Percentiles rank a stretch among this genome's conserved stretches.
Conservation (phyloP, 2,329 filamentous ascomycete genomes). For the Cladosporium velox region DNA sequence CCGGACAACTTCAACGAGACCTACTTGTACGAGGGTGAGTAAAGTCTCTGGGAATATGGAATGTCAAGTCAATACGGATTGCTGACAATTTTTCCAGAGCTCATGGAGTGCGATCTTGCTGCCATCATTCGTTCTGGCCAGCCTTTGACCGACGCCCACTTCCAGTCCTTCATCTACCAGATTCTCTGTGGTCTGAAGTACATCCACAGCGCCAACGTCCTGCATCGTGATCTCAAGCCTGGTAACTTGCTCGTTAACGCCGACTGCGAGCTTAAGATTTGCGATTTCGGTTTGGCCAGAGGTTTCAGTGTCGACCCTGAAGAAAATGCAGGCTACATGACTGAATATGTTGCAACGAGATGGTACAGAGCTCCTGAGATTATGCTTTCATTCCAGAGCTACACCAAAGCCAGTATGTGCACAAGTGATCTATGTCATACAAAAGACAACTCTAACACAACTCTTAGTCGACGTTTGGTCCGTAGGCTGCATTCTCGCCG, state of each 20-base stretch:
- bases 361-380: constrained; percentile 99
- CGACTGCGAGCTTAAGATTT: constrained; percentile 99
- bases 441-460: constrained; percentile 18
- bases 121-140: constrained; percentile 98
- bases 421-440: neutral
- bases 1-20: constrained; percentile 99
- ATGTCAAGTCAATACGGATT: neutral
- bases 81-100: constrained; percentile 60
- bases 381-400: constrained; percentile 99
- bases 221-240: constrained; percentile 95
- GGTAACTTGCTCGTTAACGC: constrained; percentile 97
- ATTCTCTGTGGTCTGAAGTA: constrained; percentile 98
- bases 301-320: constrained; percentile 97
- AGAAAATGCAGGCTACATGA: constrained; percentile 99
- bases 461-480: constrained; percentile 94
- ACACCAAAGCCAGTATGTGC: constrained; percentile 97
- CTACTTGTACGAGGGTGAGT: constrained; percentile 92
- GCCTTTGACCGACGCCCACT: constrained; percentile 95
- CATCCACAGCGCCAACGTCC: constrained; percentile 96
- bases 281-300: constrained; percentile 93
- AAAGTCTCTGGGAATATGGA: neutral
- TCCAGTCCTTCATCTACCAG: constrained; percentile 99
- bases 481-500: constrained; percentile 94
- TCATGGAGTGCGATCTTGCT: constrained; percentile 98
- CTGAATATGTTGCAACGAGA: constrained; percentile 95